Base-by-base conservation (phyloP, 2,329 filamentous ascomycete genomes). In the Claviceps humidiphila region DNA sequence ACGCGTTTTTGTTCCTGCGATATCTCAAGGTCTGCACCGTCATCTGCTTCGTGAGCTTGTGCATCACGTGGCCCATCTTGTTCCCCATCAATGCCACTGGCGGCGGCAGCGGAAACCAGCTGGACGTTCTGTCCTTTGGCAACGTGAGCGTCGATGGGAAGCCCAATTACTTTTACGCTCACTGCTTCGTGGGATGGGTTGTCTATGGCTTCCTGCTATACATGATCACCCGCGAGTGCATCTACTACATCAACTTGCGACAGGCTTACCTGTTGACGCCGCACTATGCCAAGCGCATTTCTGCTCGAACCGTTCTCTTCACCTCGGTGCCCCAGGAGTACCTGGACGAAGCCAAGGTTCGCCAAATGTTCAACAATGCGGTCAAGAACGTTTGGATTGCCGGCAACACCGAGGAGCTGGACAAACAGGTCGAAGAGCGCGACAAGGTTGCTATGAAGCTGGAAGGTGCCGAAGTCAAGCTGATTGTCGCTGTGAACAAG, bases 261-360 rank as follows among this genome's bases (percentile, higher is more conserved):
- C 93, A 97, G 70, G 91, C 91, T 1, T 97, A 94, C 71, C 80
- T 90, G n/a, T 75, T 95, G 53, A 87, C 89, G 2, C 89, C 87
- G 1, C 74, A 86, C 49, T 91, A 95, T 63, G 80, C 89, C 30
- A 85, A 83, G 58, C 85, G 90, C 17, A 81, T 97, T 43, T 96
- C 91, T 0, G 89, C 90, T 0, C 81, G 89, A 30, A 96, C 90
- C 1, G 89, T 97, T 6, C 78, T 98, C n/a, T 95, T 95, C 67
- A 86, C 89, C 1, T 85, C 86, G 1, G 88, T 95, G 1, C 90
- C 91, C 0, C 71, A 80, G 39, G 77, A 85, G 4, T 93, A 90
- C 56, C 76, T 91, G 37, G 78, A 87, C 53, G 81, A 89, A 63
- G 73, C 72, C 38, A 88, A 84, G 60, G 78, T 95, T 48, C 79